phyloP scores from a whole-genome alignment of 495 filamentous ascomycete species.

The Gamarada debralockiae region DNA sequence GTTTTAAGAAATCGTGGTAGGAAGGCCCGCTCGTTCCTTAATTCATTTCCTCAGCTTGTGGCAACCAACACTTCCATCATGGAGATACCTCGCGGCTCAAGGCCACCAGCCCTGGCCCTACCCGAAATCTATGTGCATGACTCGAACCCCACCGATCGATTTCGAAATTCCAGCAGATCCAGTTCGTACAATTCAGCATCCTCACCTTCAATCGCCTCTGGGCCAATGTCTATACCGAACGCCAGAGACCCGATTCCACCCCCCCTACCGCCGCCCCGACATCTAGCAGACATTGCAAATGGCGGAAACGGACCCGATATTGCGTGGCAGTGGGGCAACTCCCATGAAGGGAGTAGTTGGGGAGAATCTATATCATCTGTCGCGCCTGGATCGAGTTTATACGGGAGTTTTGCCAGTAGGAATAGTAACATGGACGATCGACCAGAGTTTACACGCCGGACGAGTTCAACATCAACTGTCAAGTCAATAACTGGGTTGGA shows the following conservation, averaged over 20 bases:
- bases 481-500: conserved; percentile 26
- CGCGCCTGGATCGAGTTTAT: conserved; percentile 27
- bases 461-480: conserved; percentile 33
- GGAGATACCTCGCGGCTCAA: conserved; percentile 50
- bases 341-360: conserved; percentile 21
- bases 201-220: conserved; percentile 35
- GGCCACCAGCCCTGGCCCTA: conserved; percentile 27
- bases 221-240: conserved; percentile 45
- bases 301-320: conserved; percentile 23
- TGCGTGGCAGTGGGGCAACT: conserved; percentile 29
- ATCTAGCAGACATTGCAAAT: conserved; percentile 31
- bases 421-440: conserved; percentile 22
- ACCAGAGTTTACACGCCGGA: conserved; percentile 28
- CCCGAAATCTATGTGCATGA: conserved; percentile 53
- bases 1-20: conserved; percentile 2
- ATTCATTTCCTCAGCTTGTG: conserved; percentile 29
- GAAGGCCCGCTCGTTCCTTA: conserved; percentile 3
- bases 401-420: conserved; percentile 14
- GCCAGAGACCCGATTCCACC: conserved; percentile 41
- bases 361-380: conserved; percentile 23
- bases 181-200: conserved; percentile 40
- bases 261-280: conserved; percentile 47
- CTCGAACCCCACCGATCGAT: conserved; percentile 43
- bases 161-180: conserved; percentile 43
- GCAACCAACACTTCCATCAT: conserved; percentile 38